These are phyloP conservation scores for Syzygium aromaticum DNA, from an alignment of 345 rosid species.

Conservation along the genomic window DNA sequence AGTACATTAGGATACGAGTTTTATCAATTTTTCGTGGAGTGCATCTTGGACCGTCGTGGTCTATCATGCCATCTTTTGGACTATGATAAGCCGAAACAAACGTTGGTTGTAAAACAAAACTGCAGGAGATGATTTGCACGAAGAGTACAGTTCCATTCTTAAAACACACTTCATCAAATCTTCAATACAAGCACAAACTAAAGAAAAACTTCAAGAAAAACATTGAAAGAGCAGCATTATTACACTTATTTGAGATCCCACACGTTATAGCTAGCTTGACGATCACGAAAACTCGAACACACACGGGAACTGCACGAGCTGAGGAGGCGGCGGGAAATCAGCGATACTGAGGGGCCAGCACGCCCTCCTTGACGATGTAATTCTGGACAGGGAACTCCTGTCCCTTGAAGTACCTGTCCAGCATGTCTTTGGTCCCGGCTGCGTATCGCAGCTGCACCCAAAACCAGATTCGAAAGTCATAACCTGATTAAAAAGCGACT, in stretches of 20 bases:
- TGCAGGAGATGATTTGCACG: not conserved
- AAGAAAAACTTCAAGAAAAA: not conserved
- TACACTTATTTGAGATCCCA: not conserved
- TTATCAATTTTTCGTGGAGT: too few relatives aligned
- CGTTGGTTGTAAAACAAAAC: not conserved
- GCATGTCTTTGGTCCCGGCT: constrained; percentile 88
- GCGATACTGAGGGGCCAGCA: constrained; percentile 71
- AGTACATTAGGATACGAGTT: not conserved
- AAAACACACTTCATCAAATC: not conserved
- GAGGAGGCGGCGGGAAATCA: constrained; percentile 5
- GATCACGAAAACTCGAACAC: rapidly evolving
- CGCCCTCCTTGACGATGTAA: constrained; percentile 79
- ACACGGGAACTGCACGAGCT: not conserved
- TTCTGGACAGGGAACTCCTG: constrained; percentile 67
- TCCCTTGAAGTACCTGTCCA: constrained; percentile 79
- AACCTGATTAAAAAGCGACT: not conserved
- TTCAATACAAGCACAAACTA: not conserved
- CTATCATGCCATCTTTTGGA: not conserved
- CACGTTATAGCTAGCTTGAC: not conserved
- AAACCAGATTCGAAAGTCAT: not conserved
- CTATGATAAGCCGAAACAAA: not conserved
- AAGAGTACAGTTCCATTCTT: not conserved
- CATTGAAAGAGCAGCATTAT: not conserved
- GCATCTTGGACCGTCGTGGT: not conserved
- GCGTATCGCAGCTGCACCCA: constrained; percentile 66